phyloP scores from a whole-genome alignment of 768 basidiomycete species.

The Naganishia kalamii region DNA sequence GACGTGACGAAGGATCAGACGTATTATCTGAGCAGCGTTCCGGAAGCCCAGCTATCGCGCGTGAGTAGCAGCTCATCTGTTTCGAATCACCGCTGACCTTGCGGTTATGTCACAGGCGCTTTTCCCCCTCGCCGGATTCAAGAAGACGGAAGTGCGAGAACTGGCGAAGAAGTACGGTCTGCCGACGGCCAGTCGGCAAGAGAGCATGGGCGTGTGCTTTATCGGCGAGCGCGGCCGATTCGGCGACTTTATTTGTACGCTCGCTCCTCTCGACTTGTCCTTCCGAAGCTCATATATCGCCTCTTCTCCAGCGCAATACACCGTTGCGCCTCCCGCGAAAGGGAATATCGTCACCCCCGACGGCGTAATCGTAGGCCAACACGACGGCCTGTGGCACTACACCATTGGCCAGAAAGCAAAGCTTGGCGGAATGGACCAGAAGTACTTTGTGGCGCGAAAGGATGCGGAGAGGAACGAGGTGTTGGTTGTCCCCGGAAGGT shows the following conservation, averaged over 20 bases:
- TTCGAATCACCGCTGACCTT: neutral
- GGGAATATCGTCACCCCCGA: conserved; percentile 64
- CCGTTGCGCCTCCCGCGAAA: conserved; percentile 54
- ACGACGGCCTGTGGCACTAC: conserved; percentile 55
- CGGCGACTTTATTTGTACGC: conserved; percentile 64
- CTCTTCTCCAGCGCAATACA: conserved; percentile 61
- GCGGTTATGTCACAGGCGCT: conserved; percentile 49
- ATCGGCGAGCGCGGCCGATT: conserved; percentile 75
- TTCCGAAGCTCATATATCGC: too few relatives aligned
- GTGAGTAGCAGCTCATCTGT: too few relatives aligned
- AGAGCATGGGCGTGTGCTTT: conserved; percentile 94
- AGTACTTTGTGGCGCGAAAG: conserved; percentile 70
- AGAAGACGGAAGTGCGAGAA: conserved; percentile 65
- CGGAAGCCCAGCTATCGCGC: conserved; percentile 59
- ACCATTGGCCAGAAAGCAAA: conserved; percentile 64
- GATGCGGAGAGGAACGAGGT: conserved; percentile 60
- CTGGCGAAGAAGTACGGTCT: conserved; percentile 61
- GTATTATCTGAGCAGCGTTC: conserved; percentile 76
- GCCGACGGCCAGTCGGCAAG: conserved; percentile 66
- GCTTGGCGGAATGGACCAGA: conserved; percentile 57
- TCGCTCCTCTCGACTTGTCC: neutral
- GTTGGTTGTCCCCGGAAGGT: conserved; percentile 71
- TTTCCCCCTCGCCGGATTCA: conserved; percentile 66
- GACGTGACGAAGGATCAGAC: conserved; percentile 81
- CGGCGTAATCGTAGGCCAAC: conserved; percentile 56